These are phyloP conservation scores for Sclerotinia glacialis DNA, from an alignment of 2,329 filamentous ascomycete species.

Conservation along the genomic window DNA sequence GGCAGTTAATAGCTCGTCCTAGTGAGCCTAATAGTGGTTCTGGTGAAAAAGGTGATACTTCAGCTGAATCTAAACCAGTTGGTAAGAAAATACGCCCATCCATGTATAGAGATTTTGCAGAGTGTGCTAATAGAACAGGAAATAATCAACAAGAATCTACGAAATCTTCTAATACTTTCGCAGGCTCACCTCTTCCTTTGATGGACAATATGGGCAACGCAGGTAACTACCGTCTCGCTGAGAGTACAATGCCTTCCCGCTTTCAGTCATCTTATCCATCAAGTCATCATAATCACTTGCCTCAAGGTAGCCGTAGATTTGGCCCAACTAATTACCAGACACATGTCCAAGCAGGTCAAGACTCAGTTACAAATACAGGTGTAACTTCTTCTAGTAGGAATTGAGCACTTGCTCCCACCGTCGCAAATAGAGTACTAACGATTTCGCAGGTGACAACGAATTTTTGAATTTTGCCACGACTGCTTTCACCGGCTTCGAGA, in stretches of 20 bases:
- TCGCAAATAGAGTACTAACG: background rate
- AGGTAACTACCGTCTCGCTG: too few relatives aligned
- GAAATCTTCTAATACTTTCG: background rate
- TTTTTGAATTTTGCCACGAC: background rate
- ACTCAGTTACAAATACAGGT: background rate
- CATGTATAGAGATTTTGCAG: background rate
- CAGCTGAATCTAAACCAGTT: background rate
- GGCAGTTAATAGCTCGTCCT: background rate
- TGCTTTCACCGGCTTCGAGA: background rate
- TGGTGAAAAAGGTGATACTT: background rate
- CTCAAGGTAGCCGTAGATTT: background rate
- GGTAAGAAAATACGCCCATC: background rate
- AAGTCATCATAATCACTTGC: background rate
- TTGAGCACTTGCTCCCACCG: background rate
- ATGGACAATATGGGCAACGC: background rate
- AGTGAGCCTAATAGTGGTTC: background rate
- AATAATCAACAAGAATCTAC: background rate
- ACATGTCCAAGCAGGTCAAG: background rate
- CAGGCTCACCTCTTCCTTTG: background rate
- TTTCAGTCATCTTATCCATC: background rate
- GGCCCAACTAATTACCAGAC: background rate
- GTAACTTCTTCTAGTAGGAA: background rate
- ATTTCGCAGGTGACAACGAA: background rate
- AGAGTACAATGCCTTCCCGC: background rate
- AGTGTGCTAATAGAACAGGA: background rate